Conservation (phyloP, 129 eudicot species). For the Escallonia rubra region DNA sequence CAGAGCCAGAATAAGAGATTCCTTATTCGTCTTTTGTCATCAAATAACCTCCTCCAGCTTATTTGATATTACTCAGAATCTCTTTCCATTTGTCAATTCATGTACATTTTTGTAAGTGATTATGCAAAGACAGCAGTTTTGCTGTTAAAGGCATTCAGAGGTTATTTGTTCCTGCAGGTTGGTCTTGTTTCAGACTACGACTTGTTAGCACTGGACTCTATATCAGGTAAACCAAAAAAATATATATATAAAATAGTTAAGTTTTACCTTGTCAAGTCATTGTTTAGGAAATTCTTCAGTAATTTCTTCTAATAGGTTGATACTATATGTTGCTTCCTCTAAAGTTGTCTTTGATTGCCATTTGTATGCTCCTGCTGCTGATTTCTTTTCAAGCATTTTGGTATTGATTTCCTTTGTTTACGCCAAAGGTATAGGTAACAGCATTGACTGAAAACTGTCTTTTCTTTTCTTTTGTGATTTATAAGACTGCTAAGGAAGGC, state of each 20-base stretch:
- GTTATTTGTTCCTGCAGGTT: constrained; percentile 55
- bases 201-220: constrained; percentile 83
- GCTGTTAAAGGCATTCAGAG: constrained; percentile 4
- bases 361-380: too few relatives aligned
- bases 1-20: too few relatives aligned
- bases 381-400: too few relatives aligned
- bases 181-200: constrained; percentile 97
- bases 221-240: constrained; percentile 53
- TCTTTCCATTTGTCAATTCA: background rate
- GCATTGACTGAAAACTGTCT: too few relatives aligned
- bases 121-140: background rate
- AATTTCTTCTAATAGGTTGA: background rate
- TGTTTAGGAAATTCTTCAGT: background rate
- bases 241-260: background rate
- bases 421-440: too few relatives aligned
- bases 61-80: too few relatives aligned
- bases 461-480: too few relatives aligned
- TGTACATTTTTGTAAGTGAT: background rate
- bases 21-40: too few relatives aligned
- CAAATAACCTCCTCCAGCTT: too few relatives aligned
- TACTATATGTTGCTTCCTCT: background rate
- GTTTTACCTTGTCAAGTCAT: background rate
- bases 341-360: too few relatives aligned
- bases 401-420: too few relatives aligned
- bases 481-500: too few relatives aligned